Evolutionary conservation across 2,329 filamentous ascomycete species (phyloP), one percentile per base, ranked within the genome.

Genomic region (Colletotrichum liriopes): DNA sequence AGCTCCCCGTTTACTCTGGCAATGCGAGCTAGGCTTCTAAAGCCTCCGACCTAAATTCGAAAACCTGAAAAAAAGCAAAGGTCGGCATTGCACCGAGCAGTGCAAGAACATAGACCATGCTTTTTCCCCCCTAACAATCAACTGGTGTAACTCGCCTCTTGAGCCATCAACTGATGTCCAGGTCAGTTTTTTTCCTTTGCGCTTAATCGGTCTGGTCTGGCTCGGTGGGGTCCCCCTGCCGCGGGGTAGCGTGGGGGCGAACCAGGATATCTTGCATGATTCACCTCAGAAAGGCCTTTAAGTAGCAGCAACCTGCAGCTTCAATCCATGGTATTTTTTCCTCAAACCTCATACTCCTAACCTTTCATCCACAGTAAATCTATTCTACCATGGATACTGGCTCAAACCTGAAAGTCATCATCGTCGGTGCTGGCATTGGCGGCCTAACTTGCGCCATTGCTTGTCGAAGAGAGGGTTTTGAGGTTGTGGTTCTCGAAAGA

Each of bases 401-500:
- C 3, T 18, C 23, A 20, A 71, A 58, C 3, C 6, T 73, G 67
- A 73, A 62, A 51, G 67, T 73, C 16, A 37, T 73, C 23, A 66
- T 73, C 18, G 26, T 73, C 16, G 71, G 71, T 3, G 71, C 71
- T 14, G 71, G 71, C 20, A 37, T 73, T 7, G 71, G 71, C 43
- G 71, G 71, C 1, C 71, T 73, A 23, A 68, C 67, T n/a, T 71
- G 67, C n/a, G 71, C 71, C 18, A 73, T 73, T 14, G 66, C 67
- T 2, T 73, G 71, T 29, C 56, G 43, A 4, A 16, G 43, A 37
- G 67, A 73, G 14, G 61, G 67, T 2, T n/a, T 73, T 6, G 71
- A 73, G 16, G 71, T 71, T n/a, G 67, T 67, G 8, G 71, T 73
- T n/a, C 71, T 73, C n/a, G 71, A 73, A 47, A 60, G 67, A 29